Percentiles rank a stretch among this genome's conserved stretches.
phyloP scores from a whole-genome alignment of 345 rosid genomes.

The Bretschneidera sinensis region DNA sequence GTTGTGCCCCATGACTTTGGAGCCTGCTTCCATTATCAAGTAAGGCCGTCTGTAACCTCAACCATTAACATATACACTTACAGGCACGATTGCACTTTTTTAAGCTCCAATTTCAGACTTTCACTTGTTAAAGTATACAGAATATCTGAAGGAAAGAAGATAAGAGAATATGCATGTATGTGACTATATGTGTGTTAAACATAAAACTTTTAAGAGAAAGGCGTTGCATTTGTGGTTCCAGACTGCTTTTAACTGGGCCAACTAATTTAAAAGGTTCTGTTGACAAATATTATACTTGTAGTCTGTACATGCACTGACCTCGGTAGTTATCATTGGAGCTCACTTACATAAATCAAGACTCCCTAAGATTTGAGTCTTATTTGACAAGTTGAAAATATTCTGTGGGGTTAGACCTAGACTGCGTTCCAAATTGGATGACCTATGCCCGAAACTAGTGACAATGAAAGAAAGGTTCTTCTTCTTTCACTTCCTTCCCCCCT shows the following conservation, averaged over 20 bases:
- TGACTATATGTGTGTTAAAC: no score
- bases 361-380: background rate
- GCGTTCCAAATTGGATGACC: background rate
- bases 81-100: background rate
- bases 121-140: background rate
- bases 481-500: no score
- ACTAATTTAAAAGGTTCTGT: no score
- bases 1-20: conserved; percentile 97
- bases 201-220: no score
- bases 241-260: background rate
- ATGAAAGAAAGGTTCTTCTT: no score
- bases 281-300: no score
- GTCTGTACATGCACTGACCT: background rate
- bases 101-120: background rate
- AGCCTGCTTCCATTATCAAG: conserved; percentile 95
- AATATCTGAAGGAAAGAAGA: background rate
- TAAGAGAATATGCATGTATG: background rate
- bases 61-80: background rate
- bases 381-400: background rate
- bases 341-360: background rate
- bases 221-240: no score
- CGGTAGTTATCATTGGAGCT: no score
- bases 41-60: conserved; percentile 5
- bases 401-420: background rate
- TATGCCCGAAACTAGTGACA: no score